Percentiles rank a stretch among this genome's conserved stretches.
These are phyloP conservation scores for Sorghum bicolor DNA, from an alignment of 176 grass and related monocot species.

Conservation along the genomic window Sorghum_bicolor_NCBIv3 NC_012872.2:62419001-62419500, in stretches of 20 bases:
- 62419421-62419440: slow-evolving; percentile 48
- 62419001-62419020: slow-evolving; percentile 32
- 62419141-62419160: slow-evolving; percentile 75
- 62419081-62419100: slow-evolving; percentile 64
- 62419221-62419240: slow-evolving; percentile 48
- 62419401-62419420: background rate
- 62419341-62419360: slow-evolving; percentile 29
- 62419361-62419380: slow-evolving; percentile 55
- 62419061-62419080: slow-evolving; percentile 39
- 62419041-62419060: slow-evolving; percentile 31
- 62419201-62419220: slow-evolving; percentile 36
- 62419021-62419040: slow-evolving; percentile 16
- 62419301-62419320: slow-evolving; percentile 59
- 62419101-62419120: slow-evolving; percentile 42
- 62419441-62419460: slow-evolving; percentile 57
- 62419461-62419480: slow-evolving; percentile 38
- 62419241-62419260: slow-evolving; percentile 35
- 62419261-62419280: slow-evolving; percentile 13
- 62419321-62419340: background rate
- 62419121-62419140: background rate
- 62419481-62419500: background rate
- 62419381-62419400: slow-evolving; percentile 45
- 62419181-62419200: slow-evolving; percentile 22
- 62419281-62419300: slow-evolving; percentile 49
- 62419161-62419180: slow-evolving; percentile 45